A percentile compares a stretch with the other conserved stretches of the same genome.
phyloP scores from a whole-genome alignment of 2,329 filamentous ascomycete species.

The Cercospora sojina region DNA sequence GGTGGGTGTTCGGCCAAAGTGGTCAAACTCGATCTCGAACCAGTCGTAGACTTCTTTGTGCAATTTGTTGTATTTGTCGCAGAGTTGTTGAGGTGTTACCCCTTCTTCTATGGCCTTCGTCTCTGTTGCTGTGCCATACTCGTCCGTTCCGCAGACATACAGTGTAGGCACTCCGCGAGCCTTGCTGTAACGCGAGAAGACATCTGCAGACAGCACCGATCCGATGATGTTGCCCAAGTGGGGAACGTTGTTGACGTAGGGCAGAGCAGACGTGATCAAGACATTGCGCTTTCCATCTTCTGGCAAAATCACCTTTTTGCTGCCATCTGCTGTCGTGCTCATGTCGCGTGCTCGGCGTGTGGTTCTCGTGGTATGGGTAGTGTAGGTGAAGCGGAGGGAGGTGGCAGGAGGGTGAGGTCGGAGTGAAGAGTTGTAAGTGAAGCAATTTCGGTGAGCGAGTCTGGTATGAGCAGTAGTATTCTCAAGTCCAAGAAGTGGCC shows the following conservation, averaged over 20 bases:
- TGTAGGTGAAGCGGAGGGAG: not conserved
- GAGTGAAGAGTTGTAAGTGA: not conserved
- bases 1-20: slow-evolving; percentile 91
- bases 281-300: slow-evolving; percentile 71
- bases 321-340: slow-evolving; percentile 12
- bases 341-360: slow-evolving; percentile 14
- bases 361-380: not conserved
- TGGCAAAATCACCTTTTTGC: slow-evolving; percentile 43
- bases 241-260: slow-evolving; percentile 73
- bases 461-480: not conserved
- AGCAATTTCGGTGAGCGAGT: not conserved
- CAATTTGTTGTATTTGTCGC: slow-evolving; percentile 87
- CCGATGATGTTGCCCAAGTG: slow-evolving; percentile 89
- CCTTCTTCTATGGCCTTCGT: slow-evolving; percentile 91
- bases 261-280: slow-evolving; percentile 86
- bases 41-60: slow-evolving; percentile 92
- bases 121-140: slow-evolving; percentile 95
- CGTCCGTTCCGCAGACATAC: slow-evolving; percentile 84
- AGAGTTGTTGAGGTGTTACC: slow-evolving; percentile 77
- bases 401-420: not conserved
- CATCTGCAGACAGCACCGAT: slow-evolving; percentile 83
- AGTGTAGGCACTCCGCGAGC: slow-evolving; percentile 76
- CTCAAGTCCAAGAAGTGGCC: not conserved
- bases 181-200: slow-evolving; percentile 72
- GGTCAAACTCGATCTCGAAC: slow-evolving; percentile 93